These are phyloP conservation scores for Blastobotrys proliferans DNA, from an alignment of 1,139 yeast genomes.

Conservation along the genomic window DNA sequence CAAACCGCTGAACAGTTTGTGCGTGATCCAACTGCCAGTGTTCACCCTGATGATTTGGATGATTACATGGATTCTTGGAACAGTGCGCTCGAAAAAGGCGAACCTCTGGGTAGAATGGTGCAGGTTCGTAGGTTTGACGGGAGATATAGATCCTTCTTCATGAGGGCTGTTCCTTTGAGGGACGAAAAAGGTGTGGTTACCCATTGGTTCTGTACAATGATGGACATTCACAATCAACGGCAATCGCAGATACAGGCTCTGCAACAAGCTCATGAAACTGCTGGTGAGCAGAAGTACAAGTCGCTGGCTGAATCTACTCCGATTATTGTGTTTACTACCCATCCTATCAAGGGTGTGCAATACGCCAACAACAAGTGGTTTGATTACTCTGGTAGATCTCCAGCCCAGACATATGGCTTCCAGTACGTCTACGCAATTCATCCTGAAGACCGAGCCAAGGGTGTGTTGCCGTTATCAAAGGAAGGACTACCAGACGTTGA, in stretches of 20 bases:
- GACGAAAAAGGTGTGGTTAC: slow-evolving; percentile 33
- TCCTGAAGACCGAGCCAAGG: slow-evolving; percentile 33
- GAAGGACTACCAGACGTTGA: slow-evolving; percentile 14
- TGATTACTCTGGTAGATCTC: slow-evolving; percentile 31
- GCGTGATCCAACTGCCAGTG: slow-evolving; percentile 24
- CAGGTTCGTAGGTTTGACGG: slow-evolving; percentile 36
- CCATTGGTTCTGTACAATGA: slow-evolving; percentile 37
- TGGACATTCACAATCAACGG: slow-evolving; percentile 36
- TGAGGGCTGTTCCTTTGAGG: slow-evolving; percentile 34
- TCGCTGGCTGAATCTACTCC: slow-evolving; percentile 36
- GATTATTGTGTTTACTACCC: slow-evolving; percentile 34
- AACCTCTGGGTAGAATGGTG: slow-evolving; percentile 30
- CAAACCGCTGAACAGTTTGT: slow-evolving; percentile 31
- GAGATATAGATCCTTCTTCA: slow-evolving; percentile 30
- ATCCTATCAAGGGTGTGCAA: slow-evolving; percentile 30
- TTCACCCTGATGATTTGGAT: slow-evolving; percentile 33
- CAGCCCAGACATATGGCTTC: slow-evolving; percentile 31
- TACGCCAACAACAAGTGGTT: slow-evolving; percentile 37
- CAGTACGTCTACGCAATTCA: slow-evolving; percentile 30
- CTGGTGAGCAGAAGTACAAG: slow-evolving; percentile 34
- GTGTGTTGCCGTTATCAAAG: slow-evolving; percentile 23
- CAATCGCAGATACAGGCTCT: slow-evolving; percentile 33
- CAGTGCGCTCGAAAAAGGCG: slow-evolving; percentile 30
- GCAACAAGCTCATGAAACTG: slow-evolving; percentile 31
- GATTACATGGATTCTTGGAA: slow-evolving; percentile 29